A percentile compares a stretch with the other conserved stretches of the same genome.
Conservation (phyloP, 2,329 filamentous ascomycete genomes). For the Pestalotiopsis sp. region DNA sequence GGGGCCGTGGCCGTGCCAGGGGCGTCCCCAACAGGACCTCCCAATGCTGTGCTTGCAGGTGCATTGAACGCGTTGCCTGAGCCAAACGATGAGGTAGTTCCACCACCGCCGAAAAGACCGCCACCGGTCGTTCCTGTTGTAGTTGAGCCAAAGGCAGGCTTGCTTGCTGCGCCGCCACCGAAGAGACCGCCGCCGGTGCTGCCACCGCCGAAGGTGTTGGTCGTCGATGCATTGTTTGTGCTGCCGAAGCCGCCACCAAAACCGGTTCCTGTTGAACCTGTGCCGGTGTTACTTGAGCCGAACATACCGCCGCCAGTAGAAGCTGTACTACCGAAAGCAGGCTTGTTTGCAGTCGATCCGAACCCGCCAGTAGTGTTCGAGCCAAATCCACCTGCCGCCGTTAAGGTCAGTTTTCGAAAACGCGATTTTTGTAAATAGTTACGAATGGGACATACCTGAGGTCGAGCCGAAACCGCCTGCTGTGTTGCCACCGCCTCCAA, state of each 20-base stretch:
- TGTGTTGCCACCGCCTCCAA: constrained; percentile 38
- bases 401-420: constrained; percentile 21
- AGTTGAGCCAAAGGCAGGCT: constrained; percentile 53
- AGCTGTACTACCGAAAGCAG: constrained; percentile 31
- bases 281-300: constrained; percentile 30
- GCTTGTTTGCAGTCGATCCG: constrained; percentile 19
- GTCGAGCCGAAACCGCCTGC: constrained; percentile 34
- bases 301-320: constrained; percentile 55
- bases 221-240: constrained; percentile 38
- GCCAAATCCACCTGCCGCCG: constrained; percentile 37
- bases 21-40: constrained; percentile 57
- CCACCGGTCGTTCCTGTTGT: constrained; percentile 45
- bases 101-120: constrained; percentile 48
- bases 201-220: constrained; percentile 40
- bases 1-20: constrained; percentile 72
- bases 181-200: constrained; percentile 30
- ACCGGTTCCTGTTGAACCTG: constrained; percentile 29
- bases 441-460: constrained; percentile 37
- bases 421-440: background rate
- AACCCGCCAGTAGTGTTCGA: constrained; percentile 31
- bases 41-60: constrained; percentile 46
- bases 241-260: constrained; percentile 36
- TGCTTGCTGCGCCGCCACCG: constrained; percentile 36
- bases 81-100: constrained; percentile 37
- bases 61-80: constrained; percentile 48